phyloP scores from a whole-genome alignment of 1,284 basidiomycete species.

The Ganoderma boninense region DNA sequence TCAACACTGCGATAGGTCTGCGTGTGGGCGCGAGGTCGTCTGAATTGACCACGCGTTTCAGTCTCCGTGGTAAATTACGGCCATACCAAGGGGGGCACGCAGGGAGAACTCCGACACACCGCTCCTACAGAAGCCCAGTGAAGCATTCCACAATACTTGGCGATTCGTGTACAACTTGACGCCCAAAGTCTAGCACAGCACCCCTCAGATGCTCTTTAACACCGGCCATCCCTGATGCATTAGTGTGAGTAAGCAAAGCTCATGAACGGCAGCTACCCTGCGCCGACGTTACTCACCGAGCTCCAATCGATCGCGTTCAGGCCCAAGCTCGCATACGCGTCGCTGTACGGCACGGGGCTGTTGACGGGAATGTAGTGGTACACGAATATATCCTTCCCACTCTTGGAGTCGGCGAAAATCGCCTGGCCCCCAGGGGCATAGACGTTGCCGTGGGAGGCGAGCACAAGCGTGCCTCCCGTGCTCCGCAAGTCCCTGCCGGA shows the following conservation, averaged over 20 bases:
- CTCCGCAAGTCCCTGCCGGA: slow-evolving; percentile 35
- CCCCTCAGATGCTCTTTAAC: slow-evolving; percentile 19
- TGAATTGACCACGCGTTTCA: no score
- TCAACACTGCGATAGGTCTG: no score
- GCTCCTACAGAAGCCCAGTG: background rate
- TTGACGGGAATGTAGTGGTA: slow-evolving; percentile 33
- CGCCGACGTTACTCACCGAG: slow-evolving; percentile 23
- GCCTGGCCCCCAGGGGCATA: slow-evolving; percentile 33
- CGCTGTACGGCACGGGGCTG: slow-evolving; percentile 28
- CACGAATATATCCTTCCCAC: slow-evolving; percentile 31
- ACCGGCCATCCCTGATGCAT: slow-evolving; percentile 27
- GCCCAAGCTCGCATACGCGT: slow-evolving; percentile 27
- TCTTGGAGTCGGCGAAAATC: slow-evolving; percentile 32
- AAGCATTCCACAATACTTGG: no score
- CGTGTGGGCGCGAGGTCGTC: no score
- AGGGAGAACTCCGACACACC: no score
- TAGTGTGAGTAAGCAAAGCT: background rate
- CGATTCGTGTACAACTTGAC: background rate
- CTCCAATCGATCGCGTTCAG: slow-evolving; percentile 35
- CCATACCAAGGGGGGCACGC: no score
- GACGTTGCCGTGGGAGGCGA: slow-evolving; percentile 45
- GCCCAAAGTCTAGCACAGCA: background rate
- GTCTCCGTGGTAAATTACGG: no score
- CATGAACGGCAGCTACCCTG: background rate
- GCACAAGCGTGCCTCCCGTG: slow-evolving; percentile 43